A percentile compares a stretch with the other conserved stretches of the same genome.
Conservation (phyloP, 2,329 filamentous ascomycete species). For the Fusarium acutatum region DNA sequence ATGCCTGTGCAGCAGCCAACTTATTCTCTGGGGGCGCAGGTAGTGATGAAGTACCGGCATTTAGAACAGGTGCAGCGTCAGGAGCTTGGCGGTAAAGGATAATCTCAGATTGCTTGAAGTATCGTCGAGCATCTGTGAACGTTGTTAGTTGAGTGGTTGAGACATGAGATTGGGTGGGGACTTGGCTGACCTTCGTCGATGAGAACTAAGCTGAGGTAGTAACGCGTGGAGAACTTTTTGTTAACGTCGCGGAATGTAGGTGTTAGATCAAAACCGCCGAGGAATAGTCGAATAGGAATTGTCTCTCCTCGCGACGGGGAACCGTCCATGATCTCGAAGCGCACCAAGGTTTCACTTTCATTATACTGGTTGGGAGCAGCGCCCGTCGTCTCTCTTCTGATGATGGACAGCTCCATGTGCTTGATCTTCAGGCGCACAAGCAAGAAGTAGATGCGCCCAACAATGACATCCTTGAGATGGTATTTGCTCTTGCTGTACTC, state of each 20-base stretch:
- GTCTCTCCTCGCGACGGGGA: constrained; percentile 95
- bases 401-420: constrained; percentile 99
- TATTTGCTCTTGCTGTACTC: constrained; percentile 99
- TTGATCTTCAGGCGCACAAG: constrained; percentile 98
- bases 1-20: constrained; percentile 49
- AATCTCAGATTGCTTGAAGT: constrained; percentile 99
- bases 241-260: constrained; percentile 99
- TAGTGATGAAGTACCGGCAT: constrained; percentile 52
- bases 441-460: constrained; percentile 97
- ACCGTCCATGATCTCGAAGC: constrained; percentile 99
- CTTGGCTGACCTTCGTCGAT: constrained; percentile 83
- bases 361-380: constrained; percentile 99
- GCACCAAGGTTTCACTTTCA: constrained; percentile 96
- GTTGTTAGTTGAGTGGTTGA: constrained; percentile 22
- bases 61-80: constrained; percentile 53
- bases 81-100: constrained; percentile 88
- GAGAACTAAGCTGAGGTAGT: constrained; percentile 94
- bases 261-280: constrained; percentile 96
- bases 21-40: constrained; percentile 56
- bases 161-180: background rate
- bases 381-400: constrained; percentile 94
- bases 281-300: constrained; percentile 95
- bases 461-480: constrained; percentile 98
- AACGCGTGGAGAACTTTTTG: constrained; percentile 99
- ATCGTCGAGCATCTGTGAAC: constrained; percentile 84